Evolutionary conservation across 257 asterid species (phyloP), one percentile per base, ranked within the genome.

Genomic region (Cruciata laevipes): DNA sequence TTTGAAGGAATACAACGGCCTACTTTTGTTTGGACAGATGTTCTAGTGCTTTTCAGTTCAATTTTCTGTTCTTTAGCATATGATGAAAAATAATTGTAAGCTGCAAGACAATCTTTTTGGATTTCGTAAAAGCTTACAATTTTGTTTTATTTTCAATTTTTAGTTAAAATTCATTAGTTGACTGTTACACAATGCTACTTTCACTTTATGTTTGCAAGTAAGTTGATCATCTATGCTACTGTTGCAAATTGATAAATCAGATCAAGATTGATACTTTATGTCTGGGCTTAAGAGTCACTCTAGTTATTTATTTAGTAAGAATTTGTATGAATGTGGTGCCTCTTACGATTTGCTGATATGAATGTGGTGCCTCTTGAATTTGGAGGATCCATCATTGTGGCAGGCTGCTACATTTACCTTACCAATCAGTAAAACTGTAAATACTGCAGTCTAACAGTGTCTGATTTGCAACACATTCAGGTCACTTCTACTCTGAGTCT

Each of bases 401-500:
- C 35, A 30, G 16, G 25, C 11, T 69, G 32, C 11, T 4, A 9
- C 44, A 21, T 25, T 47, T 70, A 7, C 21, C 12, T 47, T 70
- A 7, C 21, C 12, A 12, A 35, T 47, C 35, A 23, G 9, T 13
- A 59, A 27, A 42, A 42, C 51, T 42, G 51, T 42, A 42, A 47
- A 47, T 47, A 14, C 20, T 53, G 60, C 13, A 53, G 27, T 53
- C 18, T 58, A 25, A 44, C 33, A 55, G 7, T 16, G 65, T n/a
- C 57, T 37, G 38, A 9, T 42, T 37, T 56, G 23, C 52, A 61
- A 65, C 79, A 82, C 85, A 30, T 16, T 61, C 65, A 91, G 98
- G 96, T 89, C 66, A 91, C 95, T 3, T 83, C 95, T 9, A 84
- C 88, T 65, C 84, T 91, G 60, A 87, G 96, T 25, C 92, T 91